phyloP scores from a whole-genome alignment of 768 basidiomycete genomes.

The Daedaleopsis nitida region DNA sequence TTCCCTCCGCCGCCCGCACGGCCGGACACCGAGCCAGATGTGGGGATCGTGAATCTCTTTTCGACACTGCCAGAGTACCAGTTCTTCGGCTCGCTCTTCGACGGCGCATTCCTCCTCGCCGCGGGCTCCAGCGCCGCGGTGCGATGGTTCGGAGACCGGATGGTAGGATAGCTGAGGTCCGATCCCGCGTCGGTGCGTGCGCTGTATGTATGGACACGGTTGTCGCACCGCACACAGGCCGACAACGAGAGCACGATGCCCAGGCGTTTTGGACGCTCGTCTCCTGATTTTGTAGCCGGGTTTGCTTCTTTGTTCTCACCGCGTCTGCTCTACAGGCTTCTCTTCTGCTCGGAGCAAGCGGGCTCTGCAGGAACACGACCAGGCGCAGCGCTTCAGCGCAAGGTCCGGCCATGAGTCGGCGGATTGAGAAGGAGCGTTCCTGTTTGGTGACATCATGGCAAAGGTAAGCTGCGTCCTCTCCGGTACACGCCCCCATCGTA shows the following conservation, averaged over 20 bases:
- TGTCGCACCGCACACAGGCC: neutral
- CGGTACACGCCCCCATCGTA: too few species aligned
- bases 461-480: too few species aligned
- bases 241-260: neutral
- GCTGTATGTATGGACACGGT: neutral
- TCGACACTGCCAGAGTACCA: slow-evolving; percentile 73
- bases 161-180: slow-evolving; percentile 2
- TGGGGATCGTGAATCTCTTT: slow-evolving; percentile 53
- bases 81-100: slow-evolving; percentile 73
- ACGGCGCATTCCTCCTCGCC: slow-evolving; percentile 69
- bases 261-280: neutral
- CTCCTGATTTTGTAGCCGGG: neutral
- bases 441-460: too few species aligned
- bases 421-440: too few species aligned
- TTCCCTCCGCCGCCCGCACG: slow-evolving; percentile 63
- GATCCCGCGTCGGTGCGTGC: neutral
- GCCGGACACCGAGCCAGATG: slow-evolving; percentile 22
- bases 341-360: too few species aligned
- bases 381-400: too few species aligned
- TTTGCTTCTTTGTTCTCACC: too few species aligned
- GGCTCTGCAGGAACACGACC: too few species aligned
- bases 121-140: slow-evolving; percentile 47
- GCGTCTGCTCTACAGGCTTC: too few species aligned
- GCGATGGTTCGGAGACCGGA: slow-evolving; percentile 54
- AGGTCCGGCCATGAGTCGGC: too few species aligned